These are phyloP conservation scores for Pseudocercospora ulei DNA, from an alignment of 2,329 filamentous ascomycete genomes.

Conservation along the genomic window DNA sequence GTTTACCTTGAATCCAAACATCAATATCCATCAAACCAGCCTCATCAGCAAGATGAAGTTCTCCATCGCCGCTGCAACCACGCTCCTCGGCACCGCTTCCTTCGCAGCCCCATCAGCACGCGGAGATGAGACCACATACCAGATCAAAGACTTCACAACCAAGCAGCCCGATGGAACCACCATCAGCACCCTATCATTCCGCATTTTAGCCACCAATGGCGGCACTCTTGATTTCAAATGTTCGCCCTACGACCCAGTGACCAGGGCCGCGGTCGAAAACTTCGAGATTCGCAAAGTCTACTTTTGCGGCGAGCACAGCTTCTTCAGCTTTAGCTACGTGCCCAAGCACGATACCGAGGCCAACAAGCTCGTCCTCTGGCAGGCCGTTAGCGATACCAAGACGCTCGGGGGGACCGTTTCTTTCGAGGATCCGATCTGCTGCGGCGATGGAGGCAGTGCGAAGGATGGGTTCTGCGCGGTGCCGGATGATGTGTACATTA, in stretches of 20 bases:
- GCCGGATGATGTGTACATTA: conserved; percentile 7
- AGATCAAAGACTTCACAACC: conserved; percentile 16
- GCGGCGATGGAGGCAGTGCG: conserved; percentile 3
- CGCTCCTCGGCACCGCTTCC: conserved; percentile 13
- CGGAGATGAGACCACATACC: conserved; percentile 10
- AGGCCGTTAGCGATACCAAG: conserved; percentile 8
- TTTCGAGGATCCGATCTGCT: conserved; percentile 11
- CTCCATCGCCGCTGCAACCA: conserved; percentile 15
- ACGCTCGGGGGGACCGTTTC: conserved; percentile 4
- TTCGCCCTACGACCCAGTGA: conserved; percentile 9
- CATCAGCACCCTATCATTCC: conserved; percentile 17
- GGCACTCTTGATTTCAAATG: conserved; percentile 17
- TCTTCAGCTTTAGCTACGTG: conserved; percentile 13
- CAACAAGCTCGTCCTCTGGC: conserved; percentile 15
- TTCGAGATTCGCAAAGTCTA: conserved; percentile 15
- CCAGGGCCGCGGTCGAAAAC: background rate
- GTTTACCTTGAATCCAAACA: no score
- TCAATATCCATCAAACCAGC: no score
- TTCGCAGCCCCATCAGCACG: conserved; percentile 4
- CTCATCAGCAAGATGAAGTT: conserved; percentile 18
- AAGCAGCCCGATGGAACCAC: conserved; percentile 13
- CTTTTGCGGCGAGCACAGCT: conserved; percentile 12
- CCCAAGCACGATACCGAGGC: conserved; percentile 6
- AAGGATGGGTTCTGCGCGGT: conserved; percentile 9
- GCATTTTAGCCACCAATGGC: conserved; percentile 18